Evolutionary conservation across 345 rosid species (phyloP).

Genomic region (Salix koriyanagi): DNA sequence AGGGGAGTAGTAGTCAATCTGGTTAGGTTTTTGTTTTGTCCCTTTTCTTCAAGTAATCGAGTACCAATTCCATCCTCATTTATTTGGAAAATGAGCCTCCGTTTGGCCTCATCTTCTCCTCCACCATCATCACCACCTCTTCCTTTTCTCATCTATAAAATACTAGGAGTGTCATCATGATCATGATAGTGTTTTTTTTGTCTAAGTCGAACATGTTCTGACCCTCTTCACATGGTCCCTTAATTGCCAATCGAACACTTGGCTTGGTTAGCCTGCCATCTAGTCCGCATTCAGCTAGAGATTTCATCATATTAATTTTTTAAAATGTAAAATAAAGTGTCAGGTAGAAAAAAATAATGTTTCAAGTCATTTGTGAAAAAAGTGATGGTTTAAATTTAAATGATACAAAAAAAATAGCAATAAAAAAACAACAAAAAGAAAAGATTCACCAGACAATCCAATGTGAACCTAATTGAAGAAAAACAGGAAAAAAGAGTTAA

Average conservation of each 20-base stretch:
- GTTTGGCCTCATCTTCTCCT: conserved; percentile 32
- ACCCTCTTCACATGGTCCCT: conserved; percentile 32
- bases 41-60: conserved; percentile 40
- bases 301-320: not conserved
- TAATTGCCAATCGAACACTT: conserved; percentile 14
- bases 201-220: conserved; percentile 27
- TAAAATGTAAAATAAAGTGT: too few relatives aligned
- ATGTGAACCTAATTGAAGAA: too few relatives aligned
- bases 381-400: too few relatives aligned
- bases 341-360: too few relatives aligned
- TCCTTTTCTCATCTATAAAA: conserved; percentile 11
- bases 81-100: conserved; percentile 29
- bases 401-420: too few relatives aligned
- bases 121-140: conserved; percentile 13
- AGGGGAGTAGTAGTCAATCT: conserved; percentile 32
- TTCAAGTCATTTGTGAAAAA: too few relatives aligned
- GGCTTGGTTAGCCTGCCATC: conserved; percentile 7
- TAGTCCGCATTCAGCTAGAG: not conserved
- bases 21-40: conserved; percentile 31
- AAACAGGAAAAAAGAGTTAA: too few relatives aligned
- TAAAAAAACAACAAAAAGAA: too few relatives aligned
- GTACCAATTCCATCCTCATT: conserved; percentile 24
- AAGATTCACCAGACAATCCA: too few relatives aligned
- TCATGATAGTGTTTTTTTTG: conserved; percentile 11
- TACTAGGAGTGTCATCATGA: conserved; percentile 11